A percentile compares a stretch with the other conserved stretches of the same genome.
Evolutionary conservation across 371 early-diverging fungal genomes (phyloP).

Genomic region (Circinella minor): DNA sequence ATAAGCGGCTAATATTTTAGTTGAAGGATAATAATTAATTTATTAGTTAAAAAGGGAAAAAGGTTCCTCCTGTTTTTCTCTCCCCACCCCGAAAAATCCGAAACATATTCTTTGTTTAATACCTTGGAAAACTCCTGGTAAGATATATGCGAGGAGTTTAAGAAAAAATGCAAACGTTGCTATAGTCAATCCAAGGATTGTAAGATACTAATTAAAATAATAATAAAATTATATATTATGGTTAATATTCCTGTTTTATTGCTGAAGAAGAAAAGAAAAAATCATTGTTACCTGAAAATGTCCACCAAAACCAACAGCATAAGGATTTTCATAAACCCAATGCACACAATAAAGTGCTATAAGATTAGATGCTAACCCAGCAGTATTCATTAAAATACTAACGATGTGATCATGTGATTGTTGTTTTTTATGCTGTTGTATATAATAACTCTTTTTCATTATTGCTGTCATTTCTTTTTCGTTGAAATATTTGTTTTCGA

Average conservation of each 20-base stretch:
- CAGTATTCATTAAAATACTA: constrained; percentile 29
- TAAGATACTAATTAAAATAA: constrained; percentile 20
- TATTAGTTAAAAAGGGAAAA: not conserved
- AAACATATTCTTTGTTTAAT: constrained; percentile 5
- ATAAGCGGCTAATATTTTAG: constrained; percentile 22
- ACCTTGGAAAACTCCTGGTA: constrained; percentile 25
- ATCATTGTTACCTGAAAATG: constrained; percentile 38
- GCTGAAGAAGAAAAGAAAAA: not conserved
- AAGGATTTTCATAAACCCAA: constrained; percentile 41
- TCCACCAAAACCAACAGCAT: constrained; percentile 47
- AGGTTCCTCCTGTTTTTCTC: not conserved
- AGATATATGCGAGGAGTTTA: constrained; percentile 17
- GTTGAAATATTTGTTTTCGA: too few relatives aligned
- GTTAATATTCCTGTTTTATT: too few relatives aligned
- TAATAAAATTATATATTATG: too few relatives aligned
- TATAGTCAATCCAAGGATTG: constrained; percentile 30
- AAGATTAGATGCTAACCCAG: constrained; percentile 38
- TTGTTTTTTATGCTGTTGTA: not conserved
- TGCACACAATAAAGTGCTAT: constrained; percentile 34
- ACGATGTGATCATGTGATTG: not conserved
- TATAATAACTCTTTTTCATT: not conserved
- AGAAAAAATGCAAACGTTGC: constrained; percentile 30
- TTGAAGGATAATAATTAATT: constrained; percentile 17
- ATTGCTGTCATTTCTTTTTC: too few relatives aligned
- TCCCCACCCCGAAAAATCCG: not conserved